These are phyloP conservation scores for peach (Prunus persica) DNA, from an alignment of 306 rosid species.

Conservation along the genomic window DNA sequence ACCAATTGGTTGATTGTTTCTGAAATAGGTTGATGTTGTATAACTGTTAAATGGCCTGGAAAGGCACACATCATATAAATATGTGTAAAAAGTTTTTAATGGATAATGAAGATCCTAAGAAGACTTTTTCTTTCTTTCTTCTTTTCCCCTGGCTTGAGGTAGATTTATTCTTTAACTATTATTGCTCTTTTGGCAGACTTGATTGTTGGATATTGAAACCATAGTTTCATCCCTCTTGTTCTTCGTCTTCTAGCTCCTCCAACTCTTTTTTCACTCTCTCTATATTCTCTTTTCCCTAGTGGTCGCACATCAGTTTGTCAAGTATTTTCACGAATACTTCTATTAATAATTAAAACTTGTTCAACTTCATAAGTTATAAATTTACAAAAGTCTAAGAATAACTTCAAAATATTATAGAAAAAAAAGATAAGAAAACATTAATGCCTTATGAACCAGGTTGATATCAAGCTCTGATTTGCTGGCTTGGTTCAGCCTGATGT, in stretches of 20 bases:
- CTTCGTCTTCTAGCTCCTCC: neutral
- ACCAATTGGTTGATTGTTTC: neutral
- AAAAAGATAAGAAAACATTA: neutral
- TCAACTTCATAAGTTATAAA: too few species aligned
- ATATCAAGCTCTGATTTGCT: conserved; percentile 2
- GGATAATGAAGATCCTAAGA: neutral
- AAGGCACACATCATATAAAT: neutral
- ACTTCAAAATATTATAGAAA: too few species aligned
- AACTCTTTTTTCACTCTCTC: too few species aligned
- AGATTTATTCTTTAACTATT: neutral
- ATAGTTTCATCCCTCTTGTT: neutral
- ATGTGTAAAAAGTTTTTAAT: neutral
- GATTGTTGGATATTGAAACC: neutral
- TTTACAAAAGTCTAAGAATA: too few species aligned
- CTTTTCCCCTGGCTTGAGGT: neutral
- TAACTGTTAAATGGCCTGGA: neutral
- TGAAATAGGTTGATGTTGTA: neutral
- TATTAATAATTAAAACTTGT: too few species aligned
- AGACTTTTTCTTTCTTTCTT: neutral
- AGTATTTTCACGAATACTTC: too few species aligned
- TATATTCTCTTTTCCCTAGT: too few species aligned
- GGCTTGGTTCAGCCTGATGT: neutral
- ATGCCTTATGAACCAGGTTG: neutral
- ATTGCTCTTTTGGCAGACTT: neutral
- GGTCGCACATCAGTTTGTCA: too few species aligned